Evolutionary conservation across 2,329 filamentous ascomycete genomes (phyloP), one percentile per base, ranked within the genome.

Genomic region (Neopestalotiopsis sp.): DNA sequence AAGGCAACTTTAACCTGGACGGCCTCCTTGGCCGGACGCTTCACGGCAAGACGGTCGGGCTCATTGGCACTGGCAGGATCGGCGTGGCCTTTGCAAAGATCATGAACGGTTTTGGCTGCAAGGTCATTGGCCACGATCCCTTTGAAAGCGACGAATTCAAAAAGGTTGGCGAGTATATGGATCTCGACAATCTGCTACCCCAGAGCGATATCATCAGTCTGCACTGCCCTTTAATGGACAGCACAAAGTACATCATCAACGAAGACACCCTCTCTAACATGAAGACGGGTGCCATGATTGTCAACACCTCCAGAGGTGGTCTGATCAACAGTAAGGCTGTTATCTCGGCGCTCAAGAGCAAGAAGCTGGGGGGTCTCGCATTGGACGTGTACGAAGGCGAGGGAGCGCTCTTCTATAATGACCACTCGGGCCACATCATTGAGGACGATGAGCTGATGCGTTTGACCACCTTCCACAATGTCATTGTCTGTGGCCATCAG

Each of bases 311-410:
- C 3, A 87, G 91, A 1, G 91, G 91, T 24, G 89, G 86, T 1
- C 80, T 93, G 66, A 83, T 93, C 70, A 82, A 91, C 74, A 90
- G 89, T 0, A 79, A 80, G 38, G 86, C 89, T 12, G 85, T 91
- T 68, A 88, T 91, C 67, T 79, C 84, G 28, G 87, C 88, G 13
- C 83, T 92, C 69, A 92, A 92, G 81, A 82, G 76, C 49, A 83
- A 83, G n/a, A 84, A 85, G 30, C 81, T 92, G 2, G 88, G 89
- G 7, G 90, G 88, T 1, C 80, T 91, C 38, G 90, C 89, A 0
- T 82, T 92, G 53, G 90, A 92, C 75, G 90, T 92, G 17, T 92
- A 92, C 76, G 90, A 92, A 75, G 86, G 85, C 57, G 90, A 92
- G 76, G 82, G 85, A n/a, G 78, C 82, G 53, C 79, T 91, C 45